Evolutionary conservation across 164 flowering plant species (phyloP).

Genomic region (Euptelea pleiosperma): DNA sequence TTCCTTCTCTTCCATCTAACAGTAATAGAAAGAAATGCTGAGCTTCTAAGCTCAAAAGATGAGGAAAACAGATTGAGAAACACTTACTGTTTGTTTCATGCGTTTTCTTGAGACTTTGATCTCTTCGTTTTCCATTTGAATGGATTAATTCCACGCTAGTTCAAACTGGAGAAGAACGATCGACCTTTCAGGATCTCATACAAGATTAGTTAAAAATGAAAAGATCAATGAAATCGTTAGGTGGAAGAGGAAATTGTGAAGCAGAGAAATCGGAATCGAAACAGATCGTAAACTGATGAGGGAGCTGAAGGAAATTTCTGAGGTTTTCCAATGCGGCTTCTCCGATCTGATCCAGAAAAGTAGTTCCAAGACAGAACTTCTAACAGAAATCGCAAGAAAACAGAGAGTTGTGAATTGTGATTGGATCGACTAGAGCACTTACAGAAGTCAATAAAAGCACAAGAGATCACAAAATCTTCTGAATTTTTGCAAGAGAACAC

Average conservation of each 20-base stretch:
- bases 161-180: background rate
- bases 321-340: background rate
- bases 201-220: background rate
- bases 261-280: background rate
- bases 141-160: background rate
- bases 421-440: background rate
- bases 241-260: background rate
- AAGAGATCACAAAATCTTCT: too few species aligned
- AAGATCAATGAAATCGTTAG: background rate
- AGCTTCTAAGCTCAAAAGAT: background rate
- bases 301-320: background rate
- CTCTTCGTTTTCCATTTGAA: slow-evolving; percentile 33
- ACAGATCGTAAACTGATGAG: background rate
- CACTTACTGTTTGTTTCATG: slow-evolving; percentile 34
- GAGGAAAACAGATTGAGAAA: background rate
- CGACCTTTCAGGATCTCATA: background rate
- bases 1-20: slow-evolving; percentile 38
- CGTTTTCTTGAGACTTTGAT: slow-evolving; percentile 37
- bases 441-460: background rate
- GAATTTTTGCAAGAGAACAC: too few species aligned
- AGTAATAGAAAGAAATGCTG: background rate
- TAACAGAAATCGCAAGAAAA: background rate
- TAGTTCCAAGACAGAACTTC: background rate
- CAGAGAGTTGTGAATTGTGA: background rate
- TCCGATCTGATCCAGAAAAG: background rate